phyloP scores from a whole-genome alignment of 768 basidiomycete genomes.

The Hortiboletus flavorubellus region DNA sequence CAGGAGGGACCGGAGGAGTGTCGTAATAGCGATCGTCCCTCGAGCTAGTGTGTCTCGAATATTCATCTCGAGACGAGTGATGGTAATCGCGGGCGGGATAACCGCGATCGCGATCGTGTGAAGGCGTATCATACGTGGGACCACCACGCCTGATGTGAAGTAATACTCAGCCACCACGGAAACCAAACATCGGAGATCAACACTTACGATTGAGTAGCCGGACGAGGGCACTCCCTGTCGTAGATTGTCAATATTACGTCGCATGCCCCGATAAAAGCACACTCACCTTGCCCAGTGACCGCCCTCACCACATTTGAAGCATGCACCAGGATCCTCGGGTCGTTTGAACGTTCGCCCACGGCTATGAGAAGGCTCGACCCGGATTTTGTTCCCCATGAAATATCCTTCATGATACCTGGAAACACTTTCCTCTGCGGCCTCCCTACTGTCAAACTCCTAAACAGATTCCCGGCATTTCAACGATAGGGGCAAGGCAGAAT shows the following conservation, averaged over 20 bases:
- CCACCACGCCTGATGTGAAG: slow-evolving; percentile 36
- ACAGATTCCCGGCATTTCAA: not conserved
- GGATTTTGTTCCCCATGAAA: slow-evolving; percentile 92
- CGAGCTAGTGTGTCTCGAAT: slow-evolving; percentile 40
- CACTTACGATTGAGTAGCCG: slow-evolving; percentile 48
- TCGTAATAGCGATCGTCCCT: slow-evolving; percentile 61
- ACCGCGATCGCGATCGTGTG: slow-evolving; percentile 61
- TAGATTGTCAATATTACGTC: slow-evolving; percentile 2
- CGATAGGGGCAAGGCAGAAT: not conserved
- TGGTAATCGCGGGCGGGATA: slow-evolving; percentile 52
- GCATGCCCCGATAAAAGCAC: not conserved
- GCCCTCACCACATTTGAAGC: slow-evolving; percentile 81
- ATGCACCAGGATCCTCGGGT: slow-evolving; percentile 81
- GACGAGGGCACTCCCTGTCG: slow-evolving; percentile 69
- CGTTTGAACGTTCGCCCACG: slow-evolving; percentile 80
- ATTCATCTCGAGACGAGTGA: slow-evolving; percentile 48
- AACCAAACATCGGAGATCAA: not conserved
- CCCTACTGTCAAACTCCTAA: slow-evolving; percentile 79
- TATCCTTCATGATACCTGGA: slow-evolving; percentile 85
- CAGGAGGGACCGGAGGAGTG: slow-evolving; percentile 35
- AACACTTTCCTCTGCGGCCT: slow-evolving; percentile 84
- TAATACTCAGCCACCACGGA: slow-evolving; percentile 1
- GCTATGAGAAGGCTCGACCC: slow-evolving; percentile 82
- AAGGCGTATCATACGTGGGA: slow-evolving; percentile 44
- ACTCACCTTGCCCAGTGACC: slow-evolving; percentile 88